Percentiles rank a stretch among this genome's conserved stretches.
phyloP scores from a whole-genome alignment of 345 rosid genomes.

The Hibiscus trionum region DNA sequence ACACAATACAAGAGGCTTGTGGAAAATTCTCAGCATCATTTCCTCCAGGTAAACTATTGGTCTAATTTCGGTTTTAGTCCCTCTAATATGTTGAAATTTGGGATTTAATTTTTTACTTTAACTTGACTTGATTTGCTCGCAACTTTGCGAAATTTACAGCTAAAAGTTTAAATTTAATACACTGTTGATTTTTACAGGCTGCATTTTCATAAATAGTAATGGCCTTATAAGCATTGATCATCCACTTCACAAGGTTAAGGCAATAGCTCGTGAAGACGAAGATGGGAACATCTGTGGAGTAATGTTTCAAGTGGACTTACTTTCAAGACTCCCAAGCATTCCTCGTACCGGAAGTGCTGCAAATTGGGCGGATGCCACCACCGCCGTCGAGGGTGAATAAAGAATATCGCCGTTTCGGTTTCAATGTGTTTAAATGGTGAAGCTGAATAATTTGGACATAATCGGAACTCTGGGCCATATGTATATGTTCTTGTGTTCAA shows the following conservation, averaged over 20 bases:
- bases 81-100: not conserved
- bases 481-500: not conserved
- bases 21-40: slow-evolving; percentile 53
- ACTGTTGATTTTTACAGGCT: slow-evolving; percentile 12
- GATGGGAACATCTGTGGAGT: slow-evolving; percentile 34
- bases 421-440: not conserved
- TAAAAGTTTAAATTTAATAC: not conserved
- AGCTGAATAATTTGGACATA: not conserved
- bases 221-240: slow-evolving; percentile 45
- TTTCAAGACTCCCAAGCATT: slow-evolving; percentile 34
- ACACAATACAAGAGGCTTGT: slow-evolving; percentile 43
- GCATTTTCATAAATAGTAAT: slow-evolving; percentile 24
- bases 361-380: slow-evolving; percentile 29
- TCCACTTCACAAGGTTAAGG: slow-evolving; percentile 40
- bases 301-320: slow-evolving; percentile 36
- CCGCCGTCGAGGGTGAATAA: slow-evolving; percentile 6
- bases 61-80: not conserved
- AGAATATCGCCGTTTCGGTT: not conserved
- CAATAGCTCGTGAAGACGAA: slow-evolving; percentile 30
- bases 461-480: not conserved
- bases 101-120: not conserved
- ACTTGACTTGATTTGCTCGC: not conserved
- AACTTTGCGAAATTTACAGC: no score
- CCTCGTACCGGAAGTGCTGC: slow-evolving; percentile 41
- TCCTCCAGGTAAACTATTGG: slow-evolving; percentile 33